Conservation (phyloP, 2,329 filamentous ascomycete species). For the Cladorrhinum sp. region DNA sequence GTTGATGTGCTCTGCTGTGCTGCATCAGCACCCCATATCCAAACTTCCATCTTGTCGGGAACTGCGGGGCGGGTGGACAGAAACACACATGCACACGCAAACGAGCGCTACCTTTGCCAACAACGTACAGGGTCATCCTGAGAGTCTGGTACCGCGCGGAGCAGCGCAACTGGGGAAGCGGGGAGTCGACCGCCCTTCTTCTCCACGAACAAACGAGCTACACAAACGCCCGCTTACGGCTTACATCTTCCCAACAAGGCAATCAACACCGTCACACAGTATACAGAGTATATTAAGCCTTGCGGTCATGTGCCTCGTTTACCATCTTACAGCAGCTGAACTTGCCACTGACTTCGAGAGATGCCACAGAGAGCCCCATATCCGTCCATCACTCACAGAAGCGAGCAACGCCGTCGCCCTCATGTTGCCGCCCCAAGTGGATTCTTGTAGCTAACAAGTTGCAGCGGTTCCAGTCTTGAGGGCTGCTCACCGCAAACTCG, state of each 20-base stretch:
- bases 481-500: slow-evolving; percentile 4
- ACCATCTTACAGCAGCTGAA: slow-evolving; percentile 10
- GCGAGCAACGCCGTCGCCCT: slow-evolving; percentile 3
- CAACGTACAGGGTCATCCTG: not conserved
- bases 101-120: slow-evolving; percentile 3
- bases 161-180: slow-evolving; percentile 3
- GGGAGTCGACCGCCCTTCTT: slow-evolving; percentile 2
- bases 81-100: not conserved
- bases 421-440: slow-evolving; percentile 2
- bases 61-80: slow-evolving; percentile 3
- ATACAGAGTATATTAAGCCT: slow-evolving; percentile 18
- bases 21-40: slow-evolving; percentile 4
- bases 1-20: not conserved
- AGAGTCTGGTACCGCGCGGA: slow-evolving; percentile 10
- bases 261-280: slow-evolving; percentile 11
- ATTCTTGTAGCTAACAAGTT: slow-evolving; percentile 3
- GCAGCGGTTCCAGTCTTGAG: slow-evolving; percentile 2
- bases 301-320: slow-evolving; percentile 23
- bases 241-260: slow-evolving; percentile 9
- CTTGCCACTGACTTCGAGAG: slow-evolving; percentile 20
- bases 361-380: not conserved
- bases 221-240: slow-evolving; percentile 3
- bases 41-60: slow-evolving; percentile 1
- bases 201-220: not conserved
- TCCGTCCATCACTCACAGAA: not conserved